Evolutionary conservation across 768 basidiomycete genomes (phyloP), one percentile per base, ranked within the genome.

Genomic region (Auriscalpium microsporum): DNA sequence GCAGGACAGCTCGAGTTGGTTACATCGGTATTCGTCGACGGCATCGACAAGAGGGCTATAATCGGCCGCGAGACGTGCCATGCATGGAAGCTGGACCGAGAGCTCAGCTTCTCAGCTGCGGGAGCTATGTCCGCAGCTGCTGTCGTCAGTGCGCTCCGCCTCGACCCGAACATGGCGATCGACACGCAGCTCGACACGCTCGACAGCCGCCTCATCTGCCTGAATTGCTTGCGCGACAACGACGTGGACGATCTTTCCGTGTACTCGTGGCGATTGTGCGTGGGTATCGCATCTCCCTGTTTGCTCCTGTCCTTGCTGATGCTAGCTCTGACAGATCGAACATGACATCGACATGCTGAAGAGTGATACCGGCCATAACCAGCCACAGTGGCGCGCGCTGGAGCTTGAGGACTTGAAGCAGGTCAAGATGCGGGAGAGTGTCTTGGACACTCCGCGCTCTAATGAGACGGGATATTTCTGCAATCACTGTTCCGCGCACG

Each of bases 21-120:
- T 11, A 54, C 48, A 1, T 60, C 59, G 0, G 57, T 60, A 23
- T 60, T 58, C 51, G 19, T 40, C 34, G 14, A n/a, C 8, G 33
- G 47, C 28, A 1, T 34, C 8, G n/a, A 5, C 19, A 51, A 16
- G n/a, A 11, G 44, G 10, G 42, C 23, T 8, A 17, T 48, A 17
- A 52, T 55, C n/a, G 59, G 59, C 48, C 59, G 59, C 17, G 59
- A 60, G 33, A 16, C 28, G n/a, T 60, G 56, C 47, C 45, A 60
- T 7, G 53, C 59, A 13, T 60, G 56, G 59, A 58, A 54, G 45
- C n/a, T 40, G 17, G 44, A 35, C n/a, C 28, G 14, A 17, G 34
- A 34, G 53, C 45, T 50, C 8, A 19, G 28, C 38, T 57, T 35
- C 40, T 33, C 10, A 16, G 17, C 45, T 28, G 48, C 51, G 6